Conservation (phyloP, 148 eudicot genomes). For the Chenopodium quinoa region DNA sequence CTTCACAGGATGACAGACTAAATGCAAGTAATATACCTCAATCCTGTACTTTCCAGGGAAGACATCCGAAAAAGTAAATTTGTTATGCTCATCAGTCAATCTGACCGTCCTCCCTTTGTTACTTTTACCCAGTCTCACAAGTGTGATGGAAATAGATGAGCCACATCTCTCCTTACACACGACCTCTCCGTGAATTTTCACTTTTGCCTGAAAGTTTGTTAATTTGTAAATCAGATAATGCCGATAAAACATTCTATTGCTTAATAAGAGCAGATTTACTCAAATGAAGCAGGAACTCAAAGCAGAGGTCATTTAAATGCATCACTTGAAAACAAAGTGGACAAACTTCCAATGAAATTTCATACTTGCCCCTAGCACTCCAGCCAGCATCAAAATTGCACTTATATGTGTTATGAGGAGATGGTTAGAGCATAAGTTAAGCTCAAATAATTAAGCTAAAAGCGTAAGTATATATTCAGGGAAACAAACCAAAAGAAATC, state of each 20-base stretch:
- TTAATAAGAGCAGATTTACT: background rate
- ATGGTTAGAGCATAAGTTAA: background rate
- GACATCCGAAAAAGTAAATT: constrained; percentile 64
- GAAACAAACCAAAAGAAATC: background rate
- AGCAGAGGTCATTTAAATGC: background rate
- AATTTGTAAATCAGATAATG: constrained; percentile 21
- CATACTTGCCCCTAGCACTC: background rate
- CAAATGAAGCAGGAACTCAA: background rate
- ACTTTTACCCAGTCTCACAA: constrained; percentile 57
- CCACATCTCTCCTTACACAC: constrained; percentile 83
- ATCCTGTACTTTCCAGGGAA: constrained; percentile 90
- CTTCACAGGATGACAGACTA: constrained; percentile 13
- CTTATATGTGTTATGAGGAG: background rate
- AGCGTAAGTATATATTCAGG: background rate
- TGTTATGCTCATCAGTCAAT: constrained; percentile 57
- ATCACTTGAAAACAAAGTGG: background rate
- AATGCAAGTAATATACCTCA: constrained; percentile 51
- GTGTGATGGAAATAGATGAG: constrained; percentile 55
- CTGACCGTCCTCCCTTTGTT: constrained; percentile 47
- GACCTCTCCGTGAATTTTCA: constrained; percentile 66
- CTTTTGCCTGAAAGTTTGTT: constrained; percentile 60
- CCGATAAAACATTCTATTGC: background rate
- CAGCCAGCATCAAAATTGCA: constrained; percentile 3
- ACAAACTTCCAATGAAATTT: constrained; percentile 7
- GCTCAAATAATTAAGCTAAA: background rate